A percentile compares a stretch with the other conserved stretches of the same genome.
Conservation (phyloP, 1,284 basidiomycete species). For the Inonotus hispidus region DNA sequence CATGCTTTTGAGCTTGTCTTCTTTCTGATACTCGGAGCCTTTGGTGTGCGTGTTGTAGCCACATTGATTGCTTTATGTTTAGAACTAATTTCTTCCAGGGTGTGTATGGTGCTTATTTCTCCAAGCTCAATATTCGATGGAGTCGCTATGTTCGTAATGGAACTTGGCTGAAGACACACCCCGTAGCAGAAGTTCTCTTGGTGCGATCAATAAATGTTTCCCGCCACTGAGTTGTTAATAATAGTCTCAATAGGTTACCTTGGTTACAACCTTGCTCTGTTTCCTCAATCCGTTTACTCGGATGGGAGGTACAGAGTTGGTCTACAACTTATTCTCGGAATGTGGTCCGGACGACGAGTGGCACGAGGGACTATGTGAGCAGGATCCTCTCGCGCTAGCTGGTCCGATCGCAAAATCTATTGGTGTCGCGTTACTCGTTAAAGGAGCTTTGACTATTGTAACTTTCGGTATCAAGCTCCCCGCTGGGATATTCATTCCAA, state of each 20-base stretch:
- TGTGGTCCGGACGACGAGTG: conserved; percentile 54
- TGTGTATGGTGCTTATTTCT: conserved; percentile 91
- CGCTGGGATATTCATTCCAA: conserved; percentile 96
- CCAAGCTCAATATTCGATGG: conserved; percentile 90
- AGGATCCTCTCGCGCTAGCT: conserved; percentile 59
- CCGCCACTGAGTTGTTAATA: neutral
- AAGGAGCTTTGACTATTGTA: conserved; percentile 79
- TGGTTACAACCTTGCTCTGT: conserved; percentile 70
- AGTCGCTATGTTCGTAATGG: conserved; percentile 73
- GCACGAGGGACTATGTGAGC: conserved; percentile 69
- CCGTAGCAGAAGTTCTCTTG: conserved; percentile 79
- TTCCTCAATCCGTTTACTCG: conserved; percentile 90
- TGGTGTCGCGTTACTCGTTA: conserved; percentile 72
- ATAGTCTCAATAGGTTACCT: conserved; percentile 53
- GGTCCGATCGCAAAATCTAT: conserved; percentile 67
- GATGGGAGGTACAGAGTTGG: conserved; percentile 94
- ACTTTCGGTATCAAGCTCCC: conserved; percentile 95
- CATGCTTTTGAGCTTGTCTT: conserved; percentile 79
- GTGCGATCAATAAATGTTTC: conserved; percentile 39
- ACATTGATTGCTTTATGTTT: neutral
- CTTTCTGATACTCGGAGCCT: conserved; percentile 81
- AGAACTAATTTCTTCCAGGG: conserved; percentile 45
- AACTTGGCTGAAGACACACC: conserved; percentile 77
- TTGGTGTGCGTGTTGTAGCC: conserved; percentile 54
- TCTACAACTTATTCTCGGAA: conserved; percentile 88